Evolutionary conservation across 371 early-diverging fungal species (phyloP).

Genomic region (Mucor plumbeus): DNA sequence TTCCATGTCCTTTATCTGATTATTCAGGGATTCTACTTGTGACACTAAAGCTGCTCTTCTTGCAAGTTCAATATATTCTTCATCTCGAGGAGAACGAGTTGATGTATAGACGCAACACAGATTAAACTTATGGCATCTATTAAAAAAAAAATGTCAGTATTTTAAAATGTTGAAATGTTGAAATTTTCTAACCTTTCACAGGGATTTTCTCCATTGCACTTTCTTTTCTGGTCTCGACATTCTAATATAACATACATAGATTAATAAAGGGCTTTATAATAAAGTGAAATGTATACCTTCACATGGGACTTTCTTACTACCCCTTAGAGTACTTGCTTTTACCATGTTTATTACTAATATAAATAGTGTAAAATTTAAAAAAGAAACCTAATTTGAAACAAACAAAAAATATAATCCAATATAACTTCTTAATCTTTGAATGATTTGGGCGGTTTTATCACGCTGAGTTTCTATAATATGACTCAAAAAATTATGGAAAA

Average conservation of each 20-base stretch:
- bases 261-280: too few relatives aligned
- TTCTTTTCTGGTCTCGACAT: constrained; percentile 47
- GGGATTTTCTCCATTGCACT: constrained; percentile 37
- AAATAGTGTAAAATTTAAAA: background rate
- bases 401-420: background rate
- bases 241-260: constrained; percentile 20
- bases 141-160: background rate
- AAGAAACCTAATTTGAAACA: constrained; percentile 10
- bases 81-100: constrained; percentile 33
- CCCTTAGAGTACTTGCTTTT: background rate
- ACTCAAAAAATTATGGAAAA: constrained; percentile 3
- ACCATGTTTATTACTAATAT: constrained; percentile 1
- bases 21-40: constrained; percentile 26
- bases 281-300: constrained; percentile 19
- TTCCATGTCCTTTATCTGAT: constrained; percentile 32
- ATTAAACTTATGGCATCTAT: constrained; percentile 36
- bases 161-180: too few relatives aligned
- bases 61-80: constrained; percentile 36
- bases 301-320: constrained; percentile 23
- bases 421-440: background rate
- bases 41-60: constrained; percentile 17
- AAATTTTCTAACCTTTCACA: constrained; percentile 36
- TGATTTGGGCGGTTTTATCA: background rate
- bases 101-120: constrained; percentile 34
- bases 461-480: constrained; percentile 7